phyloP scores from a whole-genome alignment of 352 stramenopile genomes.

The Aphanomyces astaci region DNA sequence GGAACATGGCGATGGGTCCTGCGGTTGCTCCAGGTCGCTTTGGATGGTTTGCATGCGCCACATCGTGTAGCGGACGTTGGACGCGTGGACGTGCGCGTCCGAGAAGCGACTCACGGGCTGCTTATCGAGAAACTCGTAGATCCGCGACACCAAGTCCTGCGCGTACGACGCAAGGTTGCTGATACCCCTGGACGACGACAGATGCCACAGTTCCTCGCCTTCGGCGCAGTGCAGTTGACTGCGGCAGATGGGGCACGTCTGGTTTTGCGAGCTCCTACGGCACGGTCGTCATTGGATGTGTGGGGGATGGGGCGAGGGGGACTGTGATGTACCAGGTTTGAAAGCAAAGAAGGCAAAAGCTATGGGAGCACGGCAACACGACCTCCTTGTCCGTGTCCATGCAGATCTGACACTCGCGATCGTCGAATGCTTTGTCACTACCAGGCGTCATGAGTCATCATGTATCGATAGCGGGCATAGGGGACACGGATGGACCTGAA shows the following conservation, averaged over 20 bases:
- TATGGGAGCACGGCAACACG: constrained; percentile 59
- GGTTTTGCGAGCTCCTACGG: constrained; percentile 55
- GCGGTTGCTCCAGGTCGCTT: not conserved
- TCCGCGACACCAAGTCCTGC: constrained; percentile 62
- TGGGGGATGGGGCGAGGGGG: not conserved
- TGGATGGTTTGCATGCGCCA: constrained; percentile 5
- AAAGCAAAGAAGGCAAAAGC: constrained; percentile 71
- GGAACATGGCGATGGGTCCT: not conserved
- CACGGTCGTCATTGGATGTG: not conserved
- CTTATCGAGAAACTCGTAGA: constrained; percentile 75
- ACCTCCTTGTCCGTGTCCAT: constrained; percentile 83
- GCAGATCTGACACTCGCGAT: constrained; percentile 76
- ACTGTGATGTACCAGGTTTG: constrained; percentile 44
- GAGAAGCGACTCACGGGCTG: constrained; percentile 2
- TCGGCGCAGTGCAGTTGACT: constrained; percentile 65
- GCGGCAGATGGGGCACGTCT: constrained; percentile 69
- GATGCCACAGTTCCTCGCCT: constrained; percentile 64
- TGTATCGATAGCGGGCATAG: too few relatives aligned
- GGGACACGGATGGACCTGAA: too few relatives aligned
- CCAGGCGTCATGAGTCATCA: not conserved
- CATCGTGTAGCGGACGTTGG: not conserved
- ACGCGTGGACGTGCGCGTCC: not conserved
- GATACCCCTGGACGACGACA: constrained; percentile 54
- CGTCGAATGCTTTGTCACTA: constrained; percentile 30
- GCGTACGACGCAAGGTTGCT: constrained; percentile 64